Evolutionary conservation across 2,329 filamentous ascomycete species (phyloP).

Genomic region (Phoma sp.): DNA sequence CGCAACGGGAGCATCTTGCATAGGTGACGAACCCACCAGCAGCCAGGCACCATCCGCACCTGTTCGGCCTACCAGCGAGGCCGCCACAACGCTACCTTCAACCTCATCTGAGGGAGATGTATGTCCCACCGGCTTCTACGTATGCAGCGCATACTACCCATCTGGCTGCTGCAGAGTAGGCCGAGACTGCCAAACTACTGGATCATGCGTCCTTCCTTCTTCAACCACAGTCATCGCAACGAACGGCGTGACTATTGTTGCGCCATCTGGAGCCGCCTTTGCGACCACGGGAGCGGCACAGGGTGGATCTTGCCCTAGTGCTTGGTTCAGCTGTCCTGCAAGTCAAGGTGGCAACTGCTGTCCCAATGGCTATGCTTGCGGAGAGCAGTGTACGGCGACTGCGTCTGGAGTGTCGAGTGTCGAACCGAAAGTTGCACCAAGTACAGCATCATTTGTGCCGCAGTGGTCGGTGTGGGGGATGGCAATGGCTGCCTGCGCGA

Average conservation of each 20-base stretch:
- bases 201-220: constrained; percentile 69
- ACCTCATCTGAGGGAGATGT: constrained; percentile 71
- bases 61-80: constrained; percentile 53
- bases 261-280: constrained; percentile 61
- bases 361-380: constrained; percentile 62
- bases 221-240: constrained; percentile 70
- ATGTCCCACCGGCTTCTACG: constrained; percentile 92
- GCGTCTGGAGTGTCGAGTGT: constrained; percentile 37
- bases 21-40: constrained; percentile 42
- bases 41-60: constrained; percentile 50
- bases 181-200: constrained; percentile 78
- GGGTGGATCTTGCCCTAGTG: constrained; percentile 69
- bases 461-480: constrained; percentile 41
- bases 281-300: constrained; percentile 47
- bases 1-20: constrained; percentile 50
- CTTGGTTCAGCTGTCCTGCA: constrained; percentile 78
- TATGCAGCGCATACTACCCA: constrained; percentile 80
- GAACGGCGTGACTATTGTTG: constrained; percentile 74
- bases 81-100: constrained; percentile 68
- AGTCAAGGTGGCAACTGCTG: constrained; percentile 82
- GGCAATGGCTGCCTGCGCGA: constrained; percentile 34
- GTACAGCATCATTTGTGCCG: constrained; percentile 41
- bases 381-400: constrained; percentile 47
- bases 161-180: constrained; percentile 91
- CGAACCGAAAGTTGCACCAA: constrained; percentile 49